Percentiles rank a stretch among this genome's conserved stretches.
These are phyloP conservation scores for Syzygium oleosum DNA, from an alignment of 345 rosid species.

Conservation along the genomic window DNA sequence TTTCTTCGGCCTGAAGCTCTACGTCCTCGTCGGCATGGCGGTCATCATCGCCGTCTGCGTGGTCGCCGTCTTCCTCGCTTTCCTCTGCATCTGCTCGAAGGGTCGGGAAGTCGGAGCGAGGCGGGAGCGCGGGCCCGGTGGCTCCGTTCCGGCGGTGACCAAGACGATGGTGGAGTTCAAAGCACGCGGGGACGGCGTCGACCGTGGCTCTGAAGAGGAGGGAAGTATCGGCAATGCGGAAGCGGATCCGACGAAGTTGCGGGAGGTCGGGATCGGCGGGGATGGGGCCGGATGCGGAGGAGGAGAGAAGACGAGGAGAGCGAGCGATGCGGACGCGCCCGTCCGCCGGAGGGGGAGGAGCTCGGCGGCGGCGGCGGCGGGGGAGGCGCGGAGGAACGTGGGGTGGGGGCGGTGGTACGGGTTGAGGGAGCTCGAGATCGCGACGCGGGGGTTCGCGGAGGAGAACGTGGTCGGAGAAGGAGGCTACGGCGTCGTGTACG, in stretches of 20 bases:
- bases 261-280: background rate
- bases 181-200: constrained; percentile 20
- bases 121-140: constrained; percentile 52
- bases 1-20: constrained; percentile 48
- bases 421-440: constrained; percentile 76
- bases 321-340: constrained; percentile 25
- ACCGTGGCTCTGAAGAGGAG: background rate
- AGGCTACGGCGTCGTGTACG: constrained; percentile 83
- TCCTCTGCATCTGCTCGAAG: constrained; percentile 46
- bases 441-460: constrained; percentile 73
- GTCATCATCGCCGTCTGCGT: constrained; percentile 18
- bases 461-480: constrained; percentile 93
- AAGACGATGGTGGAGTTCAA: constrained; percentile 66
- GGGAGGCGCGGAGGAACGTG: constrained; percentile 38
- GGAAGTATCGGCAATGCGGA: background rate
- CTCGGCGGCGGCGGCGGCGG: constrained; percentile 4
- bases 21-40: constrained; percentile 29
- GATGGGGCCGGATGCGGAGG: background rate
- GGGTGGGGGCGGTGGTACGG: constrained; percentile 96
- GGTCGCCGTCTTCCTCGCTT: constrained; percentile 26
- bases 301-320: constrained; percentile 17
- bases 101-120: constrained; percentile 41
- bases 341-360: constrained; percentile 31
- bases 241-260: background rate
- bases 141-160: constrained; percentile 49